Percentiles rank a stretch among this genome's conserved stretches.
phyloP scores from a whole-genome alignment of 2,329 filamentous ascomycete species.

The Elsinoe australis region DNA sequence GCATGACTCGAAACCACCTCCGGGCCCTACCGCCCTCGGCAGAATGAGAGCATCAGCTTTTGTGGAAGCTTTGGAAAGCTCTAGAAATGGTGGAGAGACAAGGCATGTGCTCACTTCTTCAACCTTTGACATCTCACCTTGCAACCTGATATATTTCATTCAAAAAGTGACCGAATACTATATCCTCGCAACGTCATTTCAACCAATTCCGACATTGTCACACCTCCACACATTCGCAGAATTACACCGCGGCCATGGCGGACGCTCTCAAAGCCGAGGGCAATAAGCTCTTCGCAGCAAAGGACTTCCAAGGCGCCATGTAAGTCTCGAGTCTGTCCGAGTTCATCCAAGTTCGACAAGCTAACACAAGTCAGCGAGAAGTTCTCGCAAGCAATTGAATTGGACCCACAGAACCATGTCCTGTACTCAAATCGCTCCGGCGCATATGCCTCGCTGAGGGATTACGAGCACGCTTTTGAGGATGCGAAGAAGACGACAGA shows the following conservation, averaged over 20 bases:
- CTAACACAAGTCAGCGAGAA: constrained; percentile 57
- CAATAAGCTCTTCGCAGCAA: constrained; percentile 96
- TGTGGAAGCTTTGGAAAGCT: constrained; percentile 9
- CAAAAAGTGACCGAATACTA: not conserved
- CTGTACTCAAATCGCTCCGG: constrained; percentile 96
- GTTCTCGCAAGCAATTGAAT: constrained; percentile 84
- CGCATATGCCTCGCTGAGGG: constrained; percentile 76
- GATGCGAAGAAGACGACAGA: constrained; percentile 92
- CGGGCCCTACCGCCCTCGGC: constrained; percentile 8
- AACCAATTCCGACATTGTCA: not conserved
- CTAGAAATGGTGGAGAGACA: constrained; percentile 7
- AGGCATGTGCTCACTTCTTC: not conserved
- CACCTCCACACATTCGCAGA: not conserved
- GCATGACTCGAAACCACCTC: no score
- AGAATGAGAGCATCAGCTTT: constrained; percentile 6
- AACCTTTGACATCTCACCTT: not conserved
- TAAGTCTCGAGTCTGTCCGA: constrained; percentile 45
- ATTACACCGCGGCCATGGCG: constrained; percentile 43
- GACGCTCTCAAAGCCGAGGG: constrained; percentile 90
- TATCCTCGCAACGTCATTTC: no score
- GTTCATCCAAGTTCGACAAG: constrained; percentile 22
- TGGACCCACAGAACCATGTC: constrained; percentile 87
- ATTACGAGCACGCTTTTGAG: constrained; percentile 74
- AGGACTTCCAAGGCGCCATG: constrained; percentile 95
- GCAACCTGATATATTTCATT: not conserved